These are phyloP conservation scores for Malbranchea zuffiana DNA, from an alignment of 2,329 filamentous ascomycete species.

Conservation along the genomic window DNA sequence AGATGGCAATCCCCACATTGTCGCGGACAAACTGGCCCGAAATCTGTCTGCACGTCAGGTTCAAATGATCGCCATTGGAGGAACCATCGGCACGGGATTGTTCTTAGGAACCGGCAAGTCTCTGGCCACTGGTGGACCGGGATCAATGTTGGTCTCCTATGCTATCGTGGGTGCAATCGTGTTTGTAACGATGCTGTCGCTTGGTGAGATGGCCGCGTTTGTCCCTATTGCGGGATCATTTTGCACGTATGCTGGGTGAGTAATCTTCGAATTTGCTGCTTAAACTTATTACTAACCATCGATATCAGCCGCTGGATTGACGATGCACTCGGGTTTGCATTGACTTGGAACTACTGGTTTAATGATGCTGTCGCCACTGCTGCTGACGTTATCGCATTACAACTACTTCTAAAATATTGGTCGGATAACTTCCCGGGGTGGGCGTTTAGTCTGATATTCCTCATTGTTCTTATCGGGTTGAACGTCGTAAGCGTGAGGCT, in stretches of 20 bases:
- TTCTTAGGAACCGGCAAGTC: conserved; percentile 54
- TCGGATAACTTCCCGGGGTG: conserved; percentile 52
- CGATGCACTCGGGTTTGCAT: conserved; percentile 34
- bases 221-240: conserved; percentile 46
- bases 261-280: conserved; percentile 4
- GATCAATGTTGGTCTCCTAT: conserved; percentile 48
- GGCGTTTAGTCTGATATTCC: conserved; percentile 52
- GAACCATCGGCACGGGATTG: conserved; percentile 43
- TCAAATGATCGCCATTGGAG: conserved; percentile 52
- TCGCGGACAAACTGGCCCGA: conserved; percentile 42
- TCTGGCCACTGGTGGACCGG: conserved; percentile 49
- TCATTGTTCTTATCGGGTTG: conserved; percentile 43
- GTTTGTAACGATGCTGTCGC: conserved; percentile 47
- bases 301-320: conserved; percentile 38
- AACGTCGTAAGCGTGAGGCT: conserved; percentile 45
- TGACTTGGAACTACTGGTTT: conserved; percentile 48
- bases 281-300: neutral
- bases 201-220: conserved; percentile 53
- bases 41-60: conserved; percentile 52
- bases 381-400: conserved; percentile 49
- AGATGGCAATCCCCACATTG: conserved; percentile 12
- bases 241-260: conserved; percentile 44
- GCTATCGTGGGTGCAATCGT: conserved; percentile 48
- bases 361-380: conserved; percentile 53
- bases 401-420: conserved; percentile 52